Base-by-base conservation (phyloP, 2,329 filamentous ascomycete genomes). In the Colletotrichum theobromicola region DNA sequence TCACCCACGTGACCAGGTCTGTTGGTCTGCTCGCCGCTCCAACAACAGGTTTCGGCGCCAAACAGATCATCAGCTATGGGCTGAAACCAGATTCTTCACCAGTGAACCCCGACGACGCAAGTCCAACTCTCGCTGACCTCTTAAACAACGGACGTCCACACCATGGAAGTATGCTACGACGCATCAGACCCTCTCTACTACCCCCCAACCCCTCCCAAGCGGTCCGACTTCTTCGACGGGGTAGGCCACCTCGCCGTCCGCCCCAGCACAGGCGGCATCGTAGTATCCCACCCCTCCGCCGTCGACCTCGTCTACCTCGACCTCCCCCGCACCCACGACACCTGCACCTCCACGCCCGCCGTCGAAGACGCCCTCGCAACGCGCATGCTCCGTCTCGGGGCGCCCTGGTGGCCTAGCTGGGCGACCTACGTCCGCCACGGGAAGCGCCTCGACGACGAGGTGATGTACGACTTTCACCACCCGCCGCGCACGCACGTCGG, bases 81-180 rank as follows among this genome's bases (percentile, higher is more conserved):
- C 35, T 18, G 13, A 18, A 18, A 42, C 4, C 35, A 42, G 5
- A 3, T 4, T 42, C 37, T n/a, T n/a, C 18, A 42, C n/a, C 37
- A 2, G 37, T 42, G 1, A n/a, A 4, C 16, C 7, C n/a, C 18
- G 35, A 42, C 35, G 35, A 4, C 7, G 35, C 7, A 4, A 37
- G 15, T 16, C 7, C 16, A 8, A 37, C 16, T 42, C 35, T 2
- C 18, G n/a, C 18, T 42, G 0, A n/a, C 18, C 37, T 42, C 37
- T 18, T 18, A n/a, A 0, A 0, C 37, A 42, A 42, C 7, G n/a
- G n/a, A n/a, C n/a, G n/a, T n/a, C 37, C 8, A 9, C 0, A 42
- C 2, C 18, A 46, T 46, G 37, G 37, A 46, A 46, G n/a, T 46
- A 46, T 46, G 37, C 37, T 12, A 46, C 21, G 50, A 57, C 0